Conservation (phyloP, 2,329 filamentous ascomycete species). For the Arthroderma sp. region DNA sequence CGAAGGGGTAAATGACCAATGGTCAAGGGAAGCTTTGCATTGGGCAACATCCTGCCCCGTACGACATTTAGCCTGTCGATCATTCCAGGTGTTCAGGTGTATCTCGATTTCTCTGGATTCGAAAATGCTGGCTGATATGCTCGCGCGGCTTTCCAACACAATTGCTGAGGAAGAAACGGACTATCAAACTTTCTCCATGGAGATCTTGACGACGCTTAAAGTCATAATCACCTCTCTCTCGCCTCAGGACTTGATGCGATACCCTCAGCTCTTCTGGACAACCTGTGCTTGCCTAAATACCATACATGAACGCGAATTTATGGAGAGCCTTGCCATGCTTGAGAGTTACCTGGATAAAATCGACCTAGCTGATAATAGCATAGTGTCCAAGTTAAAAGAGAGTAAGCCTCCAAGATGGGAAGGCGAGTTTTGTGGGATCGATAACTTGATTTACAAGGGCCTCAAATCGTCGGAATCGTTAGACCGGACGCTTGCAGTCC, state of each 20-base stretch:
- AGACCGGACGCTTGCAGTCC: conserved; percentile 59
- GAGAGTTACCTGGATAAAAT: conserved; percentile 74
- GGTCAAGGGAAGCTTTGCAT: conserved; percentile 76
- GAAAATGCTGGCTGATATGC: conserved; percentile 91
- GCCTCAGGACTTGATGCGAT: conserved; percentile 65
- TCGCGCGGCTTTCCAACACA: conserved; percentile 86
- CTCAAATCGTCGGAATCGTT: conserved; percentile 75
- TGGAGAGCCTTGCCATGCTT: conserved; percentile 83
- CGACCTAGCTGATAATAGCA: conserved; percentile 57
- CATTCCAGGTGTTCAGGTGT: conserved; percentile 93
- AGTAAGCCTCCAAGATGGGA: conserved; percentile 81
- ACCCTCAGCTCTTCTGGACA: conserved; percentile 95
- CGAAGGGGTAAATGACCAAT: conserved; percentile 76
- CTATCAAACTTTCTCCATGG: conserved; percentile 94
- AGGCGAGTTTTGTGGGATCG: conserved; percentile 72
- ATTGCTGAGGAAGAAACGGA: conserved; percentile 90
- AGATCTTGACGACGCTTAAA: conserved; percentile 87
- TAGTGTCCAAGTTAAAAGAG: conserved; percentile 60
- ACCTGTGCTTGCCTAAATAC: conserved; percentile 93
- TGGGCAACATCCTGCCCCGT: conserved; percentile 98
- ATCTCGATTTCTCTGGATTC: conserved; percentile 84
- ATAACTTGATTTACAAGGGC: conserved; percentile 79
- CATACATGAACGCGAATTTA: conserved; percentile 88
- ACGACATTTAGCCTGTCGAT: conserved; percentile 84
- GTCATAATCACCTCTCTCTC: conserved; percentile 80